These are phyloP conservation scores for Venturia pyrina DNA, from an alignment of 2,329 filamentous ascomycete species.

Conservation along the genomic window DNA sequence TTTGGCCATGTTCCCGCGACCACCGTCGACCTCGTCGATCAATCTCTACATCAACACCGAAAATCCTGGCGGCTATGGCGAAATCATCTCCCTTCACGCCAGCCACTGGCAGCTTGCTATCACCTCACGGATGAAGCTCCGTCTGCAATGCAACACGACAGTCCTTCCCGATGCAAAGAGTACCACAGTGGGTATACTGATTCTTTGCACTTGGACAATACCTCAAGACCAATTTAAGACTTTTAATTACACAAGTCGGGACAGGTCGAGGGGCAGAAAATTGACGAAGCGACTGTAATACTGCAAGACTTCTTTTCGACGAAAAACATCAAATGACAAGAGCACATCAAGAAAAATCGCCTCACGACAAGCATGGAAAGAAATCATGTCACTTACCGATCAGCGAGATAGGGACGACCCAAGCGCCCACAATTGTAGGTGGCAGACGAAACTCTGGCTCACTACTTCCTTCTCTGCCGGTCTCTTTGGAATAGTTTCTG, in stretches of 20 bases:
- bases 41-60: neutral
- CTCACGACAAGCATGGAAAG: neutral
- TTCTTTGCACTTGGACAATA: no score
- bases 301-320: slow-evolving; percentile 13
- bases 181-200: no score
- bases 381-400: slow-evolving; percentile 50
- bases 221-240: no score
- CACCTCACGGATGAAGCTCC: neutral
- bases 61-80: neutral
- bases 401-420: slow-evolving; percentile 68
- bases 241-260: no score
- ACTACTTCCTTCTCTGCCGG: slow-evolving; percentile 37
- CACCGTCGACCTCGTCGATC: neutral
- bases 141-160: slow-evolving; percentile 17
- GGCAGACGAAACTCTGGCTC: slow-evolving; percentile 85
- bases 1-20: neutral
- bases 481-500: slow-evolving; percentile 7
- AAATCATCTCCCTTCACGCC: neutral
- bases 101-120: neutral
- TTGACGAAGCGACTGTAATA: neutral
- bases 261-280: no score
- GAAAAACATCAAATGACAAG: neutral
- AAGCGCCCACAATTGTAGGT: slow-evolving; percentile 53
- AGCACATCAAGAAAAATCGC: neutral
- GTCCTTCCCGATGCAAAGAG: neutral